These are phyloP conservation scores for Avena sativa DNA, from an alignment of 176 grass and related monocot species.

Conservation along the genomic window DNA sequence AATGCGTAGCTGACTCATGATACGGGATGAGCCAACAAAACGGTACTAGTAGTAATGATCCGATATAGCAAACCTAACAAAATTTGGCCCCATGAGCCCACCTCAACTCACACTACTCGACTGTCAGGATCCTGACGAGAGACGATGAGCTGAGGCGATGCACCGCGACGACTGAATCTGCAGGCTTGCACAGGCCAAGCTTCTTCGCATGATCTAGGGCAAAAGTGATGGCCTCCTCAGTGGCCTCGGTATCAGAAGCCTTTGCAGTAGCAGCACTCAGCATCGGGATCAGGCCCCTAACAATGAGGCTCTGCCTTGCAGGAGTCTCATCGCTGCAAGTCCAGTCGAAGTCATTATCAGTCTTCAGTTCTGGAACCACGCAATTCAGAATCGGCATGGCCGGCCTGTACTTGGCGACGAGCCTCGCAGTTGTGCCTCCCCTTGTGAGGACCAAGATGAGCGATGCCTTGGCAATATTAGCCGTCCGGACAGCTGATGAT, in stretches of 20 bases:
- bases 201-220: constrained; percentile 70
- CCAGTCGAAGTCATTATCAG: constrained; percentile 72
- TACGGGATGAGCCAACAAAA: constrained; percentile 36
- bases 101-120: constrained; percentile 38
- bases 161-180: constrained; percentile 72
- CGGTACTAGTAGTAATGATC: constrained; percentile 14
- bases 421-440: constrained; percentile 74
- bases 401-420: constrained; percentile 85
- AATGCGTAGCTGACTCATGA: constrained; percentile 5
- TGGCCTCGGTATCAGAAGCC: constrained; percentile 75
- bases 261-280: constrained; percentile 60
- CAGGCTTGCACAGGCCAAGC: constrained; percentile 61
- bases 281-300: constrained; percentile 71
- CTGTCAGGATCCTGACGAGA: constrained; percentile 66
- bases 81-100: constrained; percentile 35
- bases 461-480: constrained; percentile 60
- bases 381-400: constrained; percentile 66
- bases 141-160: constrained; percentile 69
- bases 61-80: constrained; percentile 45
- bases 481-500: constrained; percentile 73
- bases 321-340: constrained; percentile 81
- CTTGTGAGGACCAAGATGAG: constrained; percentile 90
- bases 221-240: constrained; percentile 63
- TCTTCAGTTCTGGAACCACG: constrained; percentile 69
- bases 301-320: constrained; percentile 76